Percentiles rank a stretch among this genome's conserved stretches.
Conservation (phyloP, 2,329 filamentous ascomycete species). For the Lachnellula suecica region DNA sequence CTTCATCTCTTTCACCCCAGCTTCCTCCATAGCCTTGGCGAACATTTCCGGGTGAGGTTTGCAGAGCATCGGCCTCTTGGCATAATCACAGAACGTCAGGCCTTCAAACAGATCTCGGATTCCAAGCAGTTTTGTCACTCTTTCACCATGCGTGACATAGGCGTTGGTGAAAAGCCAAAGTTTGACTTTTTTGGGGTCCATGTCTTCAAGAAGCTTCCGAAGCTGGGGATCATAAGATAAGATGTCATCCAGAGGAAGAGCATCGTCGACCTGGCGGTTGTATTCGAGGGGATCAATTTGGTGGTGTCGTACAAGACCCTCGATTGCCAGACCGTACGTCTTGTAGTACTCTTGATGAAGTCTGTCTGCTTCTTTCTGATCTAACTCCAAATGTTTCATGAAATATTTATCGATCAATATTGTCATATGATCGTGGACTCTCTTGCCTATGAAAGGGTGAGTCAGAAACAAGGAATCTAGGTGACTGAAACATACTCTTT, state of each 20-base stretch:
- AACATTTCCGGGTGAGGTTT: slow-evolving; percentile 86
- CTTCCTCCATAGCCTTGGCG: slow-evolving; percentile 83
- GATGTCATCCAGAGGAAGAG: slow-evolving; percentile 80
- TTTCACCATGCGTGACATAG: slow-evolving; percentile 81
- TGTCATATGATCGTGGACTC: slow-evolving; percentile 87
- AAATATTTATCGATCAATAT: slow-evolving; percentile 64
- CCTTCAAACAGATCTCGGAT: slow-evolving; percentile 92
- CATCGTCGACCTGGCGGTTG: slow-evolving; percentile 92
- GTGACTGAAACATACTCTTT: slow-evolving; percentile 58
- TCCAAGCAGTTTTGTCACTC: slow-evolving; percentile 77
- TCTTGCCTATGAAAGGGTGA: slow-evolving; percentile 54
- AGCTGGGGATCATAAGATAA: slow-evolving; percentile 77
- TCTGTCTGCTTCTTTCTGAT: slow-evolving; percentile 74
- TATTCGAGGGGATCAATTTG: slow-evolving; percentile 94
- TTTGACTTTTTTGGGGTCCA: slow-evolving; percentile 81
- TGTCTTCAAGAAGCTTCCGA: slow-evolving; percentile 73
- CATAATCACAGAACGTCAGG: slow-evolving; percentile 93
- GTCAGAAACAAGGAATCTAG: not conserved
- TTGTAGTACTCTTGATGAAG: slow-evolving; percentile 92
- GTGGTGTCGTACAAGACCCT: slow-evolving; percentile 90
- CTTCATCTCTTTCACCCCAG: slow-evolving; percentile 63
- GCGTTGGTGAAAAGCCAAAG: slow-evolving; percentile 97
- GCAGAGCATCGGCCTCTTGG: slow-evolving; percentile 70
- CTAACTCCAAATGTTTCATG: slow-evolving; percentile 69
- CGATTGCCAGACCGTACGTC: slow-evolving; percentile 95